Evolutionary conservation across 495 filamentous ascomycete genomes (phyloP), one percentile per base, ranked within the genome.

Genomic region (Hypoxylon intermedium): DNA sequence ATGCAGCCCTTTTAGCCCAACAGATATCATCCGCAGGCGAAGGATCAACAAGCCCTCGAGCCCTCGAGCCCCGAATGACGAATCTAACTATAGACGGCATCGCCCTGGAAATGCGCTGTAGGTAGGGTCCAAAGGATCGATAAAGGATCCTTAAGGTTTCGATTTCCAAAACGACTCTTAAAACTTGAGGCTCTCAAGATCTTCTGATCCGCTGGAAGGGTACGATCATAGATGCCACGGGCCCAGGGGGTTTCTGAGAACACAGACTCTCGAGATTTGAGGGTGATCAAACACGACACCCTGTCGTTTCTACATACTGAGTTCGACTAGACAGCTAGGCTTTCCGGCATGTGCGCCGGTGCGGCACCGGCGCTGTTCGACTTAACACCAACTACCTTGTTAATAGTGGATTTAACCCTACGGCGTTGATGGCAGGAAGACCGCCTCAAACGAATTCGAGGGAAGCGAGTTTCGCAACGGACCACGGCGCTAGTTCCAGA

Each of bases 381-480:
- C 38, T 58, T 58, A 54, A 46, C 20, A 34, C 15, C 31, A 20
- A 0, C 7, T 21, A 42, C 61, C 50, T 34, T 40, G 61, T 34
- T 45, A 23, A 59, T 65, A 51, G 38, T 26, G 49, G 49, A 42
- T 24, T 54, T 44, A 36, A 44, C 24, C 40, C 48, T 42, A 16
- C 1, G 31, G 30, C 21, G 26, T 18, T 45, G 50, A 62, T 44
- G 53, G 30, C 33, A 44, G 53, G 60, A 58, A 58, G 20, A 42
- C 20, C 23, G 37, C 43, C 54, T 64, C 60, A 65, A 59, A 65
- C 61, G 19, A 23, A 45, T 40, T 51, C 54, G 42, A 46, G 45
- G 26, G 55, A 60, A 65, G 61, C 61, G 61, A 65, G 61, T 65
- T 65, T 65, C 61, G 61, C 45, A 60, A 59, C 45, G 16, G 33